These are phyloP conservation scores for Obba rivulosa DNA, from an alignment of 768 basidiomycete genomes.

Conservation along the genomic window DNA sequence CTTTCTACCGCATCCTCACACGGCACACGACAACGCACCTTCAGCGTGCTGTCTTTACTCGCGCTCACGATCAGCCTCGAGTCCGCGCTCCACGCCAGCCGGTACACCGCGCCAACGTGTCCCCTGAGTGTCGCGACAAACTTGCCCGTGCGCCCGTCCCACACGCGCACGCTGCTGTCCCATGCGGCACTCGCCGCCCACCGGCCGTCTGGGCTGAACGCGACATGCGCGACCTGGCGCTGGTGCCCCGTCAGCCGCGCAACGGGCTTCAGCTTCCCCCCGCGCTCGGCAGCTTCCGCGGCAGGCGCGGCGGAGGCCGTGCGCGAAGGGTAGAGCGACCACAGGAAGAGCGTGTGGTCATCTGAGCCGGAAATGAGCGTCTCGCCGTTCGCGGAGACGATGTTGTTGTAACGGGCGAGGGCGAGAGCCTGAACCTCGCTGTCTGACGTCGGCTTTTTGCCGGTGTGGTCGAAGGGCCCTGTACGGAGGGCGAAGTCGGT, in stretches of 20 bases:
- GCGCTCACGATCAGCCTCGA: conserved; percentile 88
- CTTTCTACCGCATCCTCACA: neutral
- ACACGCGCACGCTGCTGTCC: conserved; percentile 86
- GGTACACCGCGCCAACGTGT: conserved; percentile 91
- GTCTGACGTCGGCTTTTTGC: conserved; percentile 72
- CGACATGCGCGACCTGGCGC: conserved; percentile 89
- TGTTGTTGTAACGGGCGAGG: conserved; percentile 67
- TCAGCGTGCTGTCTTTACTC: conserved; percentile 93
- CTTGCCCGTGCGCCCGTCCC: conserved; percentile 83
- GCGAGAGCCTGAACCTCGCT: conserved; percentile 81
- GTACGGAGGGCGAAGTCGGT: conserved; percentile 94
- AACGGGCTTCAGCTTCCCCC: conserved; percentile 58
- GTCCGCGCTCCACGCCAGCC: conserved; percentile 94
- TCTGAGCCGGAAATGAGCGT: conserved; percentile 93
- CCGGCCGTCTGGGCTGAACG: conserved; percentile 90
- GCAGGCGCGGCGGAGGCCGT: conserved; percentile 28
- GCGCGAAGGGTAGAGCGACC: conserved; percentile 68
- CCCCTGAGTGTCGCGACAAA: conserved; percentile 89
- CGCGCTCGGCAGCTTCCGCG: conserved; percentile 32
- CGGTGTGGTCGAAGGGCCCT: conserved; percentile 89
- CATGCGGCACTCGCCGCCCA: conserved; percentile 90
- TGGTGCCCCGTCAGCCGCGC: conserved; percentile 92
- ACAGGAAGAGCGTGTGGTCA: conserved; percentile 96
- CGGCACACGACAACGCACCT: conserved; percentile 45
- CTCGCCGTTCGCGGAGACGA: conserved; percentile 63